phyloP scores from a whole-genome alignment of 305 asterid genomes.

The Rubia peregrina region DNA sequence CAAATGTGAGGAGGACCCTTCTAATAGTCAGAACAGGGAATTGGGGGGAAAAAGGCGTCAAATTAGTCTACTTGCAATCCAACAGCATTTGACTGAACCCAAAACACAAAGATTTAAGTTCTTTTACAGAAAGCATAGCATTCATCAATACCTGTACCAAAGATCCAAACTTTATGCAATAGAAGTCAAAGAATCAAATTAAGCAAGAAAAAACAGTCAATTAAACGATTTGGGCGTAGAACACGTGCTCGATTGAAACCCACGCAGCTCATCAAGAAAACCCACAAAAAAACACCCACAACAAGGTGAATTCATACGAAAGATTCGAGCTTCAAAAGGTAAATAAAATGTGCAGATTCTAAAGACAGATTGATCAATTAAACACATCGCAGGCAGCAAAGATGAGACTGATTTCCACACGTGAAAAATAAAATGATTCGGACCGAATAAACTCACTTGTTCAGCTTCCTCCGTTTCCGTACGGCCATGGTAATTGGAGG shows the following conservation, averaged over 20 bases:
- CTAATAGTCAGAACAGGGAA: too few species aligned
- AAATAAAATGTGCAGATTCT: background rate
- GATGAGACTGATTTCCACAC: background rate
- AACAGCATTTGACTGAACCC: background rate
- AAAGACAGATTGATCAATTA: background rate
- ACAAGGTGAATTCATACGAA: background rate
- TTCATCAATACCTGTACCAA: background rate
- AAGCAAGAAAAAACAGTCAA: background rate
- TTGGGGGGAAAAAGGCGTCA: background rate
- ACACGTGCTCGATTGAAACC: conserved; percentile 1
- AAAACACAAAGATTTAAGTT: background rate
- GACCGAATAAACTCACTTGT: conserved; percentile 35
- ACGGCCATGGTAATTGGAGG: conserved; percentile 43
- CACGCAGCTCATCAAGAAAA: background rate
- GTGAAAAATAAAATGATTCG: background rate
- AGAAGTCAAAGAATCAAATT: background rate
- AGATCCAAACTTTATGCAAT: background rate
- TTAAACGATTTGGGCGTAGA: background rate
- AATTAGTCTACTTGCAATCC: background rate
- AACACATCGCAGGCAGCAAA: background rate
- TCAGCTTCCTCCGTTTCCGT: conserved; percentile 47
- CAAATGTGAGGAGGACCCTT: too few species aligned
- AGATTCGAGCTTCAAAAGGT: background rate
- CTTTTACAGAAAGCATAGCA: background rate
- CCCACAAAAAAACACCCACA: background rate